Percentiles rank a stretch among this genome's conserved stretches.
phyloP scores from a whole-genome alignment of 805 yeast genomes.

The Candida alai region DNA sequence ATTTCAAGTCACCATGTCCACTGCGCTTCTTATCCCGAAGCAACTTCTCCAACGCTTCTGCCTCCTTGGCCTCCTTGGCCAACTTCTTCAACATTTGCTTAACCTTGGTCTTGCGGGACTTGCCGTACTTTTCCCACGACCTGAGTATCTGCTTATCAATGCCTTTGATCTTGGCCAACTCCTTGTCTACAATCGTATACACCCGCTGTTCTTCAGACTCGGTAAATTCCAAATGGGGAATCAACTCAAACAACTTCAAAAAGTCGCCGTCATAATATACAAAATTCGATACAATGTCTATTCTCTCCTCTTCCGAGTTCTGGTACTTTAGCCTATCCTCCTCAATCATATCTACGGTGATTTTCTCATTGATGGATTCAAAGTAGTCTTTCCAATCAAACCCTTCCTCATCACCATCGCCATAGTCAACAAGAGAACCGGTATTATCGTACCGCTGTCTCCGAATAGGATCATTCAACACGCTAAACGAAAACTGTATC shows the following conservation, averaged over 20 bases:
- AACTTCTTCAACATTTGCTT: conserved; percentile 46
- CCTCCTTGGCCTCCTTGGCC: conserved; percentile 65
- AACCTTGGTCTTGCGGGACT: conserved; percentile 45
- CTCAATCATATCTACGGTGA: conserved; percentile 62
- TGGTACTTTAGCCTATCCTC: conserved; percentile 67
- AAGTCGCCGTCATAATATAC: conserved; percentile 64
- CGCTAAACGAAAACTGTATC: conserved; percentile 71
- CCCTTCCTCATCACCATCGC: conserved; percentile 28
- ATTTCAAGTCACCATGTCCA: conserved; percentile 40
- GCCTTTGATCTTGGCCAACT: conserved; percentile 31
- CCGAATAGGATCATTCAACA: conserved; percentile 56
- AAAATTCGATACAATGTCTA: conserved; percentile 62
- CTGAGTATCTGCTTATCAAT: conserved; percentile 23
- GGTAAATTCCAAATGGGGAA: conserved; percentile 70
- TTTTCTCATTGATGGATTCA: conserved; percentile 42
- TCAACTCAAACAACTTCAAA: conserved; percentile 62
- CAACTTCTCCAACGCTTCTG: conserved; percentile 44
- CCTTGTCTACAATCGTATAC: conserved; percentile 43
- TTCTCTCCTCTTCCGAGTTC: conserved; percentile 52
- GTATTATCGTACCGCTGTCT: conserved; percentile 64
- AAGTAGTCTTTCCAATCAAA: conserved; percentile 62
- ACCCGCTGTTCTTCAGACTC: conserved; percentile 61
- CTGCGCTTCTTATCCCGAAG: conserved; percentile 27
- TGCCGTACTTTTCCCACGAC: conserved; percentile 50
- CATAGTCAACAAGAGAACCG: conserved; percentile 52